These are phyloP conservation scores for Linum tenue DNA, from an alignment of 345 rosid species.

Conservation along the genomic window DNA sequence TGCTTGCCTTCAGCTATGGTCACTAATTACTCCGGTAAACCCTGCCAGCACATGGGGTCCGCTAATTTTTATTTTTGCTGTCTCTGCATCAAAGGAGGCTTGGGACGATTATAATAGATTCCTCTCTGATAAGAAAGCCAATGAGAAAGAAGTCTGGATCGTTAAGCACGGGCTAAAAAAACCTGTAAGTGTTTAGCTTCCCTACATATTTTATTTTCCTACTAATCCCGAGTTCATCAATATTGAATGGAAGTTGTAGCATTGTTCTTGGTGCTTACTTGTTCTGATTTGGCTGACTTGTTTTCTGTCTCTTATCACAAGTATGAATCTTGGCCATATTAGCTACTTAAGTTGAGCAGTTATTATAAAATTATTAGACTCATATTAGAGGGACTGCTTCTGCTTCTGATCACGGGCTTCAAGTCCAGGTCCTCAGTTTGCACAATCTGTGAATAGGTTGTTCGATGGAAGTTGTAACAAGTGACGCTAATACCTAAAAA, in stretches of 20 bases:
- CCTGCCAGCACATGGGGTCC: conserved; percentile 99
- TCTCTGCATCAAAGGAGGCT: conserved; percentile 96
- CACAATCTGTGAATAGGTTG: too few species aligned
- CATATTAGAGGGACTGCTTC: too few species aligned
- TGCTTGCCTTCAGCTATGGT: conserved; percentile 99
- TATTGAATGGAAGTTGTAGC: neutral
- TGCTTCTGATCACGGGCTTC: too few species aligned
- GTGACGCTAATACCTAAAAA: too few species aligned
- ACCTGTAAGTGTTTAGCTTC: conserved; percentile 40
- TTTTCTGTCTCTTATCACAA: too few species aligned
- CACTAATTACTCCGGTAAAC: conserved; percentile 96
- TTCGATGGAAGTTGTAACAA: too few species aligned
- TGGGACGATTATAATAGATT: conserved; percentile 99
- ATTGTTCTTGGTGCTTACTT: neutral
- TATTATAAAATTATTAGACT: too few species aligned
- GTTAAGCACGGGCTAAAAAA: conserved; percentile 63
- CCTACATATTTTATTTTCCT: neutral
- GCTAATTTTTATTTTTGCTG: conserved; percentile 80
- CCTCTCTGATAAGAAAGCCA: conserved; percentile 91
- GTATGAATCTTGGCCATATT: too few species aligned
- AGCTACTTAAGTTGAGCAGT: too few species aligned
- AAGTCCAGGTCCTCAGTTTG: too few species aligned
- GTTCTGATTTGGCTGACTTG: too few species aligned
- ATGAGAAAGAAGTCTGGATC: conserved; percentile 95
- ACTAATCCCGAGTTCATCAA: neutral